Percentiles rank a stretch among this genome's conserved stretches.
These are phyloP conservation scores for Mycena kentingensis DNA, from an alignment of 768 basidiomycete genomes.

Conservation along the genomic window DNA sequence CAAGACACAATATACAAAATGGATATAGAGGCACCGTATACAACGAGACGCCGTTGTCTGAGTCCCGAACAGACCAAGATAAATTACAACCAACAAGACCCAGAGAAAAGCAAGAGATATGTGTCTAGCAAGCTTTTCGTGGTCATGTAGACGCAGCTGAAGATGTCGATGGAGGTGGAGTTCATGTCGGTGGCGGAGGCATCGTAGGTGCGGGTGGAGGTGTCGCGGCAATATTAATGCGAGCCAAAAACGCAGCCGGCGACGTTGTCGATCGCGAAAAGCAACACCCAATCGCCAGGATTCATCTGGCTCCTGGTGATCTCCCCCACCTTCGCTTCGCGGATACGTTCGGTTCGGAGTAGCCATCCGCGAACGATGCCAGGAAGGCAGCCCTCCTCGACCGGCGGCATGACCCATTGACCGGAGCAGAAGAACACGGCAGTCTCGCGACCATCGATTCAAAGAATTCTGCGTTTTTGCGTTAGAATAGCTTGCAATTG, in stretches of 20 bases:
- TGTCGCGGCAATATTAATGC: too few species aligned
- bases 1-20: too few species aligned
- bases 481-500: too few species aligned
- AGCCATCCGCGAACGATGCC: conserved; percentile 74
- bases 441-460: too few species aligned
- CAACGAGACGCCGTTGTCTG: neutral
- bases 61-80: neutral
- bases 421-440: conserved; percentile 61
- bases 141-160: too few species aligned
- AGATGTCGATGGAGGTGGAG: too few species aligned
- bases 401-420: conserved; percentile 68
- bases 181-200: neutral
- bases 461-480: too few species aligned
- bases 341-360: conserved; percentile 56
- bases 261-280: conserved; percentile 76
- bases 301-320: conserved; percentile 46
- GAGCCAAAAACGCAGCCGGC: conserved; percentile 68
- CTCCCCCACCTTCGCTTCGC: conserved; percentile 47
- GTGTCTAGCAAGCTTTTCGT: too few species aligned
- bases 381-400: conserved; percentile 65
- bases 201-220: too few species aligned
- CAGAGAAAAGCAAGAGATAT: neutral
- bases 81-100: neutral
- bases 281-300: conserved; percentile 63
- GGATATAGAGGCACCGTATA: neutral